Base-by-base conservation (phyloP, 148 eudicot species). In the Vaccinium darrowii region DNA sequence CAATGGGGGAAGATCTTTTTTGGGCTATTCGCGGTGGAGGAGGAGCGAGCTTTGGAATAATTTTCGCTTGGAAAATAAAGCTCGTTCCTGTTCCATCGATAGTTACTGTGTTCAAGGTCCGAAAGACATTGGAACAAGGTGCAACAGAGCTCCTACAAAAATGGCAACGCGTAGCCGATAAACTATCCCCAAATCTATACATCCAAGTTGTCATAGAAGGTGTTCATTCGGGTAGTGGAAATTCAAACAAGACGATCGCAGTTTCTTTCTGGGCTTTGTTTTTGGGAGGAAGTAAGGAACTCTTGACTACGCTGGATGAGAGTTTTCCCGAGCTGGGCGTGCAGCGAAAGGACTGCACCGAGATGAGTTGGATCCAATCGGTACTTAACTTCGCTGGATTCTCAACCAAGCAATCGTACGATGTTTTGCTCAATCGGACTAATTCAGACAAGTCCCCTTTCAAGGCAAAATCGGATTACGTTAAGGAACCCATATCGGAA, bases 1-100 rank as follows among this genome's bases (percentile, higher is more conserved):
- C 92, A 1, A 90, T 88, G 92, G 92, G 92, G 4, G 92, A 88
- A 72, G 92, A 90, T 50, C 71, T 88, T 14, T 90, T 90, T 79
- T 90, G 92, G 92, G 92, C 92, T 36, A 86, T 90, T 7, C 23
- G 90, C 77, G 92, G 92, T 51, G 92, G 90, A 2, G 92, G 89
- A 8, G 92, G 90, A 13, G 90, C 81, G 1, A 90, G 92, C 63
- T 90, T 86, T 47, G 92, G 92, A 23, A 81, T 90, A 15, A 85
- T 88, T 8, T 84, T 90, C 1, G 57, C 92, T 15, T 90, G 90
- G 89, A 88, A 90, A 63, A 63, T 69, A 69, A 69, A 69, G 74
- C 53, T 83, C 0, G 79, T 83, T 73, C 30, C 27, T 21, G 67
- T 83, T 16, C 84, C 84, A 27, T 5, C 18, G 19, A 52, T 19